These are phyloP conservation scores for Sarocladiaceae sp. DNA, from an alignment of 2,329 filamentous ascomycete species.

Conservation along the genomic window DNA sequence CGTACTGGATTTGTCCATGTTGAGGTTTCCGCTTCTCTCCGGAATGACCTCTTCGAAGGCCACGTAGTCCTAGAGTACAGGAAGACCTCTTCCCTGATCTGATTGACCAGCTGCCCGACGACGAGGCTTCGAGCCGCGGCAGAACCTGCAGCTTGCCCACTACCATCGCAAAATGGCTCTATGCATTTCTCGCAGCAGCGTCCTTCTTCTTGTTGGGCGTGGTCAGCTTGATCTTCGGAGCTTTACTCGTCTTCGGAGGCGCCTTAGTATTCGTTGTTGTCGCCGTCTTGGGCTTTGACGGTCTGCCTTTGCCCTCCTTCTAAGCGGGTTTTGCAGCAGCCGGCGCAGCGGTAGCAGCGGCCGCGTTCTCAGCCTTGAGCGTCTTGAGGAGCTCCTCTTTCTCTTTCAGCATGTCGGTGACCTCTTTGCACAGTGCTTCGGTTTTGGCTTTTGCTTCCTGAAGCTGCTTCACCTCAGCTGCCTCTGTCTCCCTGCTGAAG, in stretches of 20 bases:
- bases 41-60: too few relatives aligned
- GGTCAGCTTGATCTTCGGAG: background rate
- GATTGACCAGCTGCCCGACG: too few relatives aligned
- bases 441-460: conserved; percentile 62
- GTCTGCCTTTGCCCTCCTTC: conserved; percentile 4
- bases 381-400: conserved; percentile 60
- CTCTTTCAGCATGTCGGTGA: conserved; percentile 56
- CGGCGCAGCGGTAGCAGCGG: conserved; percentile 30
- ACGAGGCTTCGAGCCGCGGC: too few relatives aligned
- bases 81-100: too few relatives aligned
- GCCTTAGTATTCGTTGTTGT: background rate
- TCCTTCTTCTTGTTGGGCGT: background rate
- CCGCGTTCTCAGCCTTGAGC: conserved; percentile 55
- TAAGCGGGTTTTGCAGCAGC: conserved; percentile 21
- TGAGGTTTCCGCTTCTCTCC: too few relatives aligned
- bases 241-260: too few relatives aligned
- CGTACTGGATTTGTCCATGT: too few relatives aligned
- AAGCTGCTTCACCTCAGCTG: conserved; percentile 56
- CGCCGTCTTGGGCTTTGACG: background rate
- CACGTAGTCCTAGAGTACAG: too few relatives aligned
- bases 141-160: background rate
- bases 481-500: conserved; percentile 70
- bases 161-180: background rate
- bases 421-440: conserved; percentile 53
- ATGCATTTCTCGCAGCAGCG: background rate